A percentile compares a stretch with the other conserved stretches of the same genome.
Evolutionary conservation across 106 monocot species (phyloP).

Genomic region (Dendrobium catenatum): DNA sequence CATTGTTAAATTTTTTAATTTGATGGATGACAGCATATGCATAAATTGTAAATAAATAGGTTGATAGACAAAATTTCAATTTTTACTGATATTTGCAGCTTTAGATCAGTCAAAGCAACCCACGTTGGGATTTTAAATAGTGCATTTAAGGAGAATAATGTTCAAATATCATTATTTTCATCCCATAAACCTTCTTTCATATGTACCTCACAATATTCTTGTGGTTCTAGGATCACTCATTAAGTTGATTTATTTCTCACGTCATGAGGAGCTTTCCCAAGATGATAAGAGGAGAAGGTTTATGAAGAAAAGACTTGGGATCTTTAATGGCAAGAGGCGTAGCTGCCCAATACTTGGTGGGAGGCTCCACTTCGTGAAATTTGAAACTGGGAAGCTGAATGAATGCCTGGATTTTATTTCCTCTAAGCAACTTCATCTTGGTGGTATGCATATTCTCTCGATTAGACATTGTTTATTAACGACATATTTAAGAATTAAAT

Average conservation of each 20-base stretch:
- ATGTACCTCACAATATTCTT: too few species aligned
- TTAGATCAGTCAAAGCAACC: not conserved
- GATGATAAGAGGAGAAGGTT: slow-evolving; percentile 63
- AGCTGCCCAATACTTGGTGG: slow-evolving; percentile 88
- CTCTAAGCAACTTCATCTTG: slow-evolving; percentile 83
- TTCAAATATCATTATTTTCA: not conserved
- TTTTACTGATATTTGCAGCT: not conserved
- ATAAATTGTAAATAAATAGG: not conserved
- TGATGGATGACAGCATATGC: not conserved
- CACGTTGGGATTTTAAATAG: not conserved
- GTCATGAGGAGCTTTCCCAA: slow-evolving; percentile 62
- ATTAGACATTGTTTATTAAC: not conserved
- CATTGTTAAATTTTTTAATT: not conserved
- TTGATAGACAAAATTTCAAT: not conserved
- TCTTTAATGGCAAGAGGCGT: slow-evolving; percentile 66
- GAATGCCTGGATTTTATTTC: slow-evolving; percentile 95
- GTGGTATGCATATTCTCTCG: slow-evolving; percentile 40
- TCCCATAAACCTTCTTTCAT: not conserved
- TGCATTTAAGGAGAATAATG: not conserved
- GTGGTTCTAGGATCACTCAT: slow-evolving; percentile 76
- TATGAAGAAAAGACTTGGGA: slow-evolving; percentile 50
- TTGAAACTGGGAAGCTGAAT: slow-evolving; percentile 84
- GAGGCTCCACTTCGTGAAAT: slow-evolving; percentile 95
- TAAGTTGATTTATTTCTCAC: slow-evolving; percentile 96
- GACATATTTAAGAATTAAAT: not conserved